phyloP scores from a whole-genome alignment of 1,284 basidiomycete species.

The Pulveroboletus sp. region DNA sequence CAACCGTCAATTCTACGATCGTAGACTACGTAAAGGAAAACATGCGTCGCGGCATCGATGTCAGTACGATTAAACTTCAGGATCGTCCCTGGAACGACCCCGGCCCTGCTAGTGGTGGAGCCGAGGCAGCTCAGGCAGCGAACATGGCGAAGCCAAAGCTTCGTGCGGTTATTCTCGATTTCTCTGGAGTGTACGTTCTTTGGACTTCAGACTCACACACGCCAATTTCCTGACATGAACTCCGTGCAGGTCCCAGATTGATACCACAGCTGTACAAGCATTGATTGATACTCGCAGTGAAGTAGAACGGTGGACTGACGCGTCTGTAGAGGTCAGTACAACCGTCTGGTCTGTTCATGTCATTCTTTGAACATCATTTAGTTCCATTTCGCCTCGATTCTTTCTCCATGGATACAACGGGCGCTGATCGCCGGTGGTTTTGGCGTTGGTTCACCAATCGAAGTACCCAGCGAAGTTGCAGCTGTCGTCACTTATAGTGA shows the following conservation, averaged over 20 bases:
- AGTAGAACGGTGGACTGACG: slow-evolving; percentile 86
- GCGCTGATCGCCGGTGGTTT: slow-evolving; percentile 88
- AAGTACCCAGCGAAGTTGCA: slow-evolving; percentile 64
- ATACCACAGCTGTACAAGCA: slow-evolving; percentile 89
- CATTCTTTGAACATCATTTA: slow-evolving; percentile 31
- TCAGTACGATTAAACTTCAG: slow-evolving; percentile 57
- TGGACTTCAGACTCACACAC: neutral
- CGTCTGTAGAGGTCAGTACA: slow-evolving; percentile 67
- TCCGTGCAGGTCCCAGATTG: slow-evolving; percentile 65
- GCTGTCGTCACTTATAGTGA: slow-evolving; percentile 67
- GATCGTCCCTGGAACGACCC: slow-evolving; percentile 98
- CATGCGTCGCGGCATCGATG: slow-evolving; percentile 78
- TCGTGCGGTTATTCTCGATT: slow-evolving; percentile 89
- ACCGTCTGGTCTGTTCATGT: neutral
- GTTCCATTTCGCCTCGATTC: slow-evolving; percentile 88
- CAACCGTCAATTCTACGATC: slow-evolving; percentile 73
- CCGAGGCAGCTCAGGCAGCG: slow-evolving; percentile 47
- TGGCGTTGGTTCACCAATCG: slow-evolving; percentile 56
- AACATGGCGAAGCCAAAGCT: slow-evolving; percentile 70
- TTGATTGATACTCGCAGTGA: slow-evolving; percentile 87
- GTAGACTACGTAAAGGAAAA: slow-evolving; percentile 81
- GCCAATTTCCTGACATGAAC: slow-evolving; percentile 1
- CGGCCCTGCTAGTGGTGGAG: slow-evolving; percentile 59
- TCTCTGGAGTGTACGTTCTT: slow-evolving; percentile 74
- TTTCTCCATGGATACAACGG: slow-evolving; percentile 93